Conservation (phyloP, 176 grass and related monocot genomes). For the Juncus effusus region DNA sequence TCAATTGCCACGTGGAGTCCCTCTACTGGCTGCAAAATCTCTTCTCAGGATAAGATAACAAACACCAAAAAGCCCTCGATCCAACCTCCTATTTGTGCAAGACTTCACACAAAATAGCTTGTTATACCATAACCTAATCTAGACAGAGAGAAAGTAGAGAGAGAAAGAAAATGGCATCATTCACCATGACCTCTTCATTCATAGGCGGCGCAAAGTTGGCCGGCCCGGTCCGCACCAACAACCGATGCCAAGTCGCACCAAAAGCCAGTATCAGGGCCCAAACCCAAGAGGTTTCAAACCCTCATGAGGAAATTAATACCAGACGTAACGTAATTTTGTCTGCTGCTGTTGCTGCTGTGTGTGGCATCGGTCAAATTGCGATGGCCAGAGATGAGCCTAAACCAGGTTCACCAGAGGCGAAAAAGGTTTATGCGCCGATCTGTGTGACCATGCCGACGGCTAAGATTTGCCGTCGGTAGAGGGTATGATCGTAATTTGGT, state of each 20-base stretch:
- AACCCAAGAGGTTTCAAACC: conserved; percentile 21
- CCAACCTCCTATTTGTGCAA: conserved; percentile 16
- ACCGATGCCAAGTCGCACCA: conserved; percentile 32
- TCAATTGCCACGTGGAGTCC: conserved; percentile 17
- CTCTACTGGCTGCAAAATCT: conserved; percentile 25
- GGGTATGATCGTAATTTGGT: neutral
- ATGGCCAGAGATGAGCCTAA: conserved; percentile 38
- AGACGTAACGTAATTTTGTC: conserved; percentile 44
- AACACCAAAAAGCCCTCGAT: conserved; percentile 23
- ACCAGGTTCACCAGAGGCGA: conserved; percentile 45
- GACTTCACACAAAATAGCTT: neutral
- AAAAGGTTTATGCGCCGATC: conserved; percentile 64
- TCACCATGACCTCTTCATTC: conserved; percentile 58
- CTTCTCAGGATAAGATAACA: conserved; percentile 45
- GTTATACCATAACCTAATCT: neutral
- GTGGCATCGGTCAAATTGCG: conserved; percentile 33
- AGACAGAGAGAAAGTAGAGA: neutral
- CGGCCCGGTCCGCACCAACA: conserved; percentile 2
- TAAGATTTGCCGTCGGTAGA: conserved; percentile 67
- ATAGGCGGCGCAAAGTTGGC: conserved; percentile 32
- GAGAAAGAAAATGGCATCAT: conserved; percentile 47
- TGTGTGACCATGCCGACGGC: conserved; percentile 82
- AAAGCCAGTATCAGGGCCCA: conserved; percentile 27
- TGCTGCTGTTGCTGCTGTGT: conserved; percentile 40
- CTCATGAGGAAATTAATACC: conserved; percentile 15